Evolutionary conservation across 495 filamentous ascomycete genomes (phyloP).

Genomic region (Talaromyces liani): DNA sequence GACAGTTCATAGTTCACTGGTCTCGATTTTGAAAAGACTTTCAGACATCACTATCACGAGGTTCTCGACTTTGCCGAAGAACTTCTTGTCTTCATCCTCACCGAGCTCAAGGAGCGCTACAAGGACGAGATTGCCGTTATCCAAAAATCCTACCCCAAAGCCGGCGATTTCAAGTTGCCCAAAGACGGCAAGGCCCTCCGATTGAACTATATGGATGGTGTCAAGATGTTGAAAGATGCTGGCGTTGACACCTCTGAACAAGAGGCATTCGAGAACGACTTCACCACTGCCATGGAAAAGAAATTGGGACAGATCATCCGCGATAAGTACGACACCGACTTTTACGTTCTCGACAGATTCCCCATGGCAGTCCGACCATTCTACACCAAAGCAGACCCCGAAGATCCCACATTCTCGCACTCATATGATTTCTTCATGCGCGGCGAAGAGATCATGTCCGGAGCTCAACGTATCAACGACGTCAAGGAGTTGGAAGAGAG

Average conservation of each 20-base stretch:
- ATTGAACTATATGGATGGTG: conserved; percentile 78
- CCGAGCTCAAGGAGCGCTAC: conserved; percentile 60
- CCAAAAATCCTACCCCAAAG: conserved; percentile 49
- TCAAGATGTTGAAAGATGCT: conserved; percentile 71
- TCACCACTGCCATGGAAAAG: conserved; percentile 76
- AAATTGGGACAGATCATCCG: conserved; percentile 78
- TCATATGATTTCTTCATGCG: conserved; percentile 94
- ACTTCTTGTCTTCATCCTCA: conserved; percentile 85
- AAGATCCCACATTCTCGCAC: conserved; percentile 63
- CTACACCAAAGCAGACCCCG: conserved; percentile 76
- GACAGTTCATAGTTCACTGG: conserved; percentile 60
- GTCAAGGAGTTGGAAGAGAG: conserved; percentile 58
- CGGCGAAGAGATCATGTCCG: conserved; percentile 82
- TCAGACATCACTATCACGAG: conserved; percentile 82
- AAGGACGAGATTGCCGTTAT: conserved; percentile 62
- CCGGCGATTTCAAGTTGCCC: conserved; percentile 49
- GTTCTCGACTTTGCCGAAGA: conserved; percentile 73
- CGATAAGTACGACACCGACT: conserved; percentile 80
- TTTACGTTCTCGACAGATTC: conserved; percentile 90
- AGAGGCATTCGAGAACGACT: conserved; percentile 66
- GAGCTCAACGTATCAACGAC: conserved; percentile 79
- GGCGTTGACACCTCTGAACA: conserved; percentile 67
- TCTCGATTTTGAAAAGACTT: conserved; percentile 96
- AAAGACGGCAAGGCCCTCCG: conserved; percentile 69
- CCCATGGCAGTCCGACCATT: conserved; percentile 79